Evolutionary conservation across 2,329 filamentous ascomycete species (phyloP).

Genomic region (Colletotrichum abscissum): DNA sequence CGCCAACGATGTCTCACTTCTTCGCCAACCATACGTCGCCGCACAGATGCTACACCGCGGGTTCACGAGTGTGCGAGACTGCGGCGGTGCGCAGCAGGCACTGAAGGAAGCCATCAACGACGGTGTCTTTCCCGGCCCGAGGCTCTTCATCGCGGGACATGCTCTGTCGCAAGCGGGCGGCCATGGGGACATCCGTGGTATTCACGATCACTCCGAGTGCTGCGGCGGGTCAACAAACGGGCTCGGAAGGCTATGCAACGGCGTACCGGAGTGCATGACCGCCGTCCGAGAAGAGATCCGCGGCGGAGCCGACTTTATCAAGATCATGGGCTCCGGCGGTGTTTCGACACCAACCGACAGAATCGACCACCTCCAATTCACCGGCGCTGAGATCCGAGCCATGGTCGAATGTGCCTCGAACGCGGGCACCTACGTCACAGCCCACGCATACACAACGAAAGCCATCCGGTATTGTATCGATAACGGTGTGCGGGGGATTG

Average conservation of each 20-base stretch:
- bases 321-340: conserved; percentile 70
- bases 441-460: conserved; percentile 66
- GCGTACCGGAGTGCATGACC: conserved; percentile 64
- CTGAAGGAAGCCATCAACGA: conserved; percentile 68
- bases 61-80: conserved; percentile 69
- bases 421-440: conserved; percentile 64
- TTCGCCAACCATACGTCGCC: conserved; percentile 61
- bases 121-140: conserved; percentile 63
- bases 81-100: conserved; percentile 65
- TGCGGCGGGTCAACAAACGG: conserved; percentile 59
- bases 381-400: conserved; percentile 64
- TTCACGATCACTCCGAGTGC: conserved; percentile 52
- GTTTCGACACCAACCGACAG: conserved; percentile 66
- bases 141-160: conserved; percentile 65
- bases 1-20: conserved; percentile 50
- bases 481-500: conserved; percentile 66
- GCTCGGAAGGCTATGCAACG: conserved; percentile 61
- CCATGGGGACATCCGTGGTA: conserved; percentile 62
- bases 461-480: conserved; percentile 66
- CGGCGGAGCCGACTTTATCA: conserved; percentile 69
- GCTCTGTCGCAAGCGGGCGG: conserved; percentile 69
- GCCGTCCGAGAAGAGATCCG: conserved; percentile 65
- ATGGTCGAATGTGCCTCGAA: conserved; percentile 62
- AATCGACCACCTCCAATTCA: conserved; percentile 67
- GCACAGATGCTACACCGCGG: conserved; percentile 66